Base-by-base conservation (phyloP, 371 early-diverging fungal species). In the Actinomucor elegans region DNA sequence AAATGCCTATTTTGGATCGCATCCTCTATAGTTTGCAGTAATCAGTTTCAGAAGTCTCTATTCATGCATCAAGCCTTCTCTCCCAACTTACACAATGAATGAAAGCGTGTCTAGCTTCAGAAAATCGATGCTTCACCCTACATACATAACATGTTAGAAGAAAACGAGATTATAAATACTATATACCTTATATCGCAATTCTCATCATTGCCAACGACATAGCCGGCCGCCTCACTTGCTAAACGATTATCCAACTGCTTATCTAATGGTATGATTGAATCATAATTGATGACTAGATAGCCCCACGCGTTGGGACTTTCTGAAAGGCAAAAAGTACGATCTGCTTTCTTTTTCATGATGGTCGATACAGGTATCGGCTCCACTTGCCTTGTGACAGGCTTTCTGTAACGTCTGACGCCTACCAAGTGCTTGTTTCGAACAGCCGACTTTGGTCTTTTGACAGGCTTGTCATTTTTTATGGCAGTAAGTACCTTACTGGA, bases 161-260 rank as follows among this genome's bases (percentile, higher is more conserved):
- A 2, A 32, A 23, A 37, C 9, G 24, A 33, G 11, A 4, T 8
- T 10, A 18, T 41, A 26, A 32, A 18, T 6, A 23, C 12, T 1
- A 27, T n/a, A 15, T 46, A 57, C 58, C 32, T 51, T 32, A 57
- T 51, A 18, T 50, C 58, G 36, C 51, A 57, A 11, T 37, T 20
- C 3, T 36, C 17, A 11, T 45, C 45, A 6, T 24, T 29, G 4
- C 58, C 51, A 45, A 57, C 38, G 6, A 45, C 24, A 33, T 57
- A 57, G 2, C 58, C 58, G 9, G 46, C 46, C 7, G 38, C 8
- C 24, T 50, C 31, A 6, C 18, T 28, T 5, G 51, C n/a, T 4
- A 17, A 9, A 20, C 45, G 6, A 1, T 50, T 24, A 14, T 51
- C 37, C 20, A 51, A 23, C 18, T 37, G 21, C n/a, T n/a, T n/a